These are phyloP conservation scores for Fusarium neocosmosporiellum DNA, from an alignment of 2,329 filamentous ascomycete species.

Conservation along the genomic window DNA sequence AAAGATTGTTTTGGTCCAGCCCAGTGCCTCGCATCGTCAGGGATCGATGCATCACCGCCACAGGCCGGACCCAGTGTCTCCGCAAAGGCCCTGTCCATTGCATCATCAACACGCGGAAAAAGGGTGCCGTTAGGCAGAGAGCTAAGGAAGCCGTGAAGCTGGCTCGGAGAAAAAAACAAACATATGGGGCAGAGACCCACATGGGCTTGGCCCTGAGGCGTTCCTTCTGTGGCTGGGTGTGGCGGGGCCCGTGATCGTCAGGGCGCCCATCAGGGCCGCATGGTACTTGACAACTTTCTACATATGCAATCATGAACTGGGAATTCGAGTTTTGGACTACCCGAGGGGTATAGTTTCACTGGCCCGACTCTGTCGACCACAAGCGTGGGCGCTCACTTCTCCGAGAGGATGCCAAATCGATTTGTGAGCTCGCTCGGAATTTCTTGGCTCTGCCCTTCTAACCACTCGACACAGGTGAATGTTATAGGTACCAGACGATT, in stretches of 20 bases:
- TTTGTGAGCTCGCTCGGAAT: not conserved
- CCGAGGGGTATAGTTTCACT: not conserved
- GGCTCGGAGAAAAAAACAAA: too few species aligned
- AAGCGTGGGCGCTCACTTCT: not conserved
- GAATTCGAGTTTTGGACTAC: not conserved
- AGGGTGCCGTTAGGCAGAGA: too few species aligned
- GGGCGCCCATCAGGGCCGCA: too few species aligned
- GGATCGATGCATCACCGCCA: not conserved
- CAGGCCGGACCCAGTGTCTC: too few species aligned
- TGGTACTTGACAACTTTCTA: not conserved
- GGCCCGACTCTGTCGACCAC: not conserved
- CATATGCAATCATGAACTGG: not conserved
- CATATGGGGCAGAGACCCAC: too few species aligned
- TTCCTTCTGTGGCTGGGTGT: not conserved
- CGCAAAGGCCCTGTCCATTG: not conserved
- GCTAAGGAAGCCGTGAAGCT: too few species aligned
- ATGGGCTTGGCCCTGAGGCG: too few species aligned
- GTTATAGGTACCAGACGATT: not conserved
- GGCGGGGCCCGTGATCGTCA: too few species aligned
- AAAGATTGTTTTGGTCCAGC: not conserved
- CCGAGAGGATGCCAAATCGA: not conserved
- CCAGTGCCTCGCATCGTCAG: not conserved
- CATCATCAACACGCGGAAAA: too few species aligned
- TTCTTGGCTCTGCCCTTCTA: not conserved
- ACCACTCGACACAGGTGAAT: not conserved